These are phyloP conservation scores for Elongisporangium prolatum DNA, from an alignment of 352 stramenopile species.

Conservation along the genomic window DNA sequence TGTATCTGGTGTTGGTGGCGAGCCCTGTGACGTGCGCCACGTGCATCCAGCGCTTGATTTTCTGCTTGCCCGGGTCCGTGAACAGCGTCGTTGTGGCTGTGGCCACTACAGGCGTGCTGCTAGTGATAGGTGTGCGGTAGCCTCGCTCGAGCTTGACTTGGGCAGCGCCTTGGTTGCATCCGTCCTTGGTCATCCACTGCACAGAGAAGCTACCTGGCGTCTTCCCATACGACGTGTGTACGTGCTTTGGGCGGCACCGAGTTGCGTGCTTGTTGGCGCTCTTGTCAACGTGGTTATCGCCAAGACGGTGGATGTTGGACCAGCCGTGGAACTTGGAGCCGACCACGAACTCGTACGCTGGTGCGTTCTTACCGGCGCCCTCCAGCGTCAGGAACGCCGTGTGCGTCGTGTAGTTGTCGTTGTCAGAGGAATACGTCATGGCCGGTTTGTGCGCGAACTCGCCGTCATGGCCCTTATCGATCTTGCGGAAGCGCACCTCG, in stretches of 20 bases:
- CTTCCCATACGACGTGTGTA: constrained; percentile 73
- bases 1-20: constrained; percentile 63
- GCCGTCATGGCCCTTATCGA: constrained; percentile 22
- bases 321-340: constrained; percentile 77
- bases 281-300: constrained; percentile 38
- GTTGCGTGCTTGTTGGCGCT: constrained; percentile 23
- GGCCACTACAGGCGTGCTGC: constrained; percentile 31
- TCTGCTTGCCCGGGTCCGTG: constrained; percentile 53
- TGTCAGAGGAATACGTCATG: constrained; percentile 47
- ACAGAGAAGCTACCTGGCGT: constrained; percentile 56
- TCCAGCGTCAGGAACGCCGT: constrained; percentile 54
- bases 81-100: constrained; percentile 59
- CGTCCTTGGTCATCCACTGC: constrained; percentile 75
- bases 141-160: constrained; percentile 58
- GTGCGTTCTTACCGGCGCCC: constrained; percentile 2
- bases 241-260: constrained; percentile 64
- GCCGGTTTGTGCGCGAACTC: constrained; percentile 38
- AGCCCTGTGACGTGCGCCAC: constrained; percentile 60
- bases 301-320: constrained; percentile 61
- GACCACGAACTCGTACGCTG: constrained; percentile 64
- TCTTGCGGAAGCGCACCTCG: constrained; percentile 47
- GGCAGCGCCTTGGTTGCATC: constrained; percentile 33
- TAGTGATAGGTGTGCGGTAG: constrained; percentile 41
- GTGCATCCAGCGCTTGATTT: constrained; percentile 60
- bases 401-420: constrained; percentile 60